Percentiles rank a stretch among this genome's conserved stretches.
phyloP scores from a whole-genome alignment of 208 protist genomes.

The Blastocrithidia nonstop region DNA sequence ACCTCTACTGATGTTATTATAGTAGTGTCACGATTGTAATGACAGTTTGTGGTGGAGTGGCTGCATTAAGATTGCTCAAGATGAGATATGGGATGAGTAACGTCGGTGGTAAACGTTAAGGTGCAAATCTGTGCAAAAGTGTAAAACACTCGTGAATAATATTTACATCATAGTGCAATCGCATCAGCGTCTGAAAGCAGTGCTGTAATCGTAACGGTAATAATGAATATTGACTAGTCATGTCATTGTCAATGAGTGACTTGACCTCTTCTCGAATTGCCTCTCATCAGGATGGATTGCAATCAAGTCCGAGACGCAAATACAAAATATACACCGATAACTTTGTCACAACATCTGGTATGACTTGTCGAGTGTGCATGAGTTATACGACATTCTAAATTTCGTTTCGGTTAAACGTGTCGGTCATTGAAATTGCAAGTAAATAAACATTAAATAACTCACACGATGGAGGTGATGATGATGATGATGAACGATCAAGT shows the following conservation, averaged over 20 bases:
- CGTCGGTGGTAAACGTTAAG: constrained; percentile 23
- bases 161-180: constrained; percentile 43
- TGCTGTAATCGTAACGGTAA: constrained; percentile 55
- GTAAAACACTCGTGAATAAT: constrained; percentile 55
- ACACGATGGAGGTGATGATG: constrained; percentile 15
- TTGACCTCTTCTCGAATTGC: constrained; percentile 34
- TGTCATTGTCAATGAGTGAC: constrained; percentile 9
- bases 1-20: background rate
- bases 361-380: constrained; percentile 30
- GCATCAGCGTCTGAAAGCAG: constrained; percentile 68
- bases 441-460: constrained; percentile 83
- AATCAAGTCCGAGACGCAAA: constrained; percentile 51
- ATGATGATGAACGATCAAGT: constrained; percentile 10
- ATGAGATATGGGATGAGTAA: constrained; percentile 62
- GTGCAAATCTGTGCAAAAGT: constrained; percentile 20
- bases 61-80: constrained; percentile 40
- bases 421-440: constrained; percentile 65
- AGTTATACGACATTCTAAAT: constrained; percentile 69
- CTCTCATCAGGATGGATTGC: constrained; percentile 37
- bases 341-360: constrained; percentile 55
- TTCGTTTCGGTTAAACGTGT: constrained; percentile 78
- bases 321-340: constrained; percentile 76
- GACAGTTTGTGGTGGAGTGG: constrained; percentile 28
- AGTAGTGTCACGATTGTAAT: constrained; percentile 24
- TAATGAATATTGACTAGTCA: constrained; percentile 24